A percentile compares a stretch with the other conserved stretches of the same genome.
phyloP scores from a whole-genome alignment of 257 asterid genomes.

The Salvia splendens region DNA sequence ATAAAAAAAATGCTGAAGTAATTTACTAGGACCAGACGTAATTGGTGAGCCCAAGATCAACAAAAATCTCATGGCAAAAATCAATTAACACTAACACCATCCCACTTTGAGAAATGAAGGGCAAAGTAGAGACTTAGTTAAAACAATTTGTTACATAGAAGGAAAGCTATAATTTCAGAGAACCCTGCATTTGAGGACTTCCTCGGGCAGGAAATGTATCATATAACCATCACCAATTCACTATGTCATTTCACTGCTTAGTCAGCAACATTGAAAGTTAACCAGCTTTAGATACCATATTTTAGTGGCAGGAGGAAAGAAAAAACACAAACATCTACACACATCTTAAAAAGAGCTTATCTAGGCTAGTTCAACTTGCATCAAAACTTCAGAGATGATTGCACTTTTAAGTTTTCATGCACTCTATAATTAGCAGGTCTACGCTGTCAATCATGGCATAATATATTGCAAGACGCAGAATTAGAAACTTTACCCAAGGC shows the following conservation, averaged over 20 bases:
- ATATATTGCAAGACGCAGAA: slow-evolving; percentile 41
- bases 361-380: slow-evolving; percentile 9
- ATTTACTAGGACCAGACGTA: slow-evolving; percentile 17
- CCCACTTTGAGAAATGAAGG: slow-evolving; percentile 4
- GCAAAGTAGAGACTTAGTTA: neutral
- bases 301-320: neutral
- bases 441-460: slow-evolving; percentile 1
- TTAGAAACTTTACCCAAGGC: slow-evolving; percentile 96
- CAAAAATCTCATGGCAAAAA: slow-evolving; percentile 21
- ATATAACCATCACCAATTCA: neutral
- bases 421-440: slow-evolving; percentile 8
- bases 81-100: slow-evolving; percentile 2
- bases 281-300: neutral
- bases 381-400: slow-evolving; percentile 19
- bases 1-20: slow-evolving; percentile 1
- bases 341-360: neutral
- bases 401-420: slow-evolving; percentile 14
- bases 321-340: neutral
- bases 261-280: slow-evolving; percentile 3
- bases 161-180: neutral
- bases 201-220: slow-evolving; percentile 8
- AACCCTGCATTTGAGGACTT: neutral
- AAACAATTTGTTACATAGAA: neutral
- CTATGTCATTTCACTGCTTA: neutral
- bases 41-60: slow-evolving; percentile 10